Percentiles rank a stretch among this genome's conserved stretches.
Evolutionary conservation across 768 basidiomycete genomes (phyloP).

Genomic region (Rhodotorula babjevae): DNA sequence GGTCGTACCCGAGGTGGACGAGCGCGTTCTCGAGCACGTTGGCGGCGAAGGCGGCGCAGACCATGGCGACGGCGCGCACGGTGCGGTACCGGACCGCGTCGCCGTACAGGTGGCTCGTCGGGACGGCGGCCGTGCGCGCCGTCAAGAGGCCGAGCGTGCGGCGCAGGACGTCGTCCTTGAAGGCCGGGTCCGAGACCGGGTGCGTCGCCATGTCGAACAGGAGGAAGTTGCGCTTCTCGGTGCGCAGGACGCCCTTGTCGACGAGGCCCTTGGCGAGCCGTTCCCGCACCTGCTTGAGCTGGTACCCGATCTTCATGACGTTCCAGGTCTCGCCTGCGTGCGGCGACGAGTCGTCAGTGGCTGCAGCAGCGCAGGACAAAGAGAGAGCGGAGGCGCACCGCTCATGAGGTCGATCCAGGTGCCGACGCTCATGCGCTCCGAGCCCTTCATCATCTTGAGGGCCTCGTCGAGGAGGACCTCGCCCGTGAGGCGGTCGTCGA

Average conservation of each 20-base stretch:
- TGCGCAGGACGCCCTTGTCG: conserved; percentile 97
- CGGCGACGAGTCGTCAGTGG: neutral
- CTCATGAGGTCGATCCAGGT: conserved; percentile 93
- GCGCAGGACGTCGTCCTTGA: conserved; percentile 75
- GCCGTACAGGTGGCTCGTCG: conserved; percentile 55
- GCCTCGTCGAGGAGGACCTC: conserved; percentile 96
- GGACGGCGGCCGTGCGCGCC: conserved; percentile 69
- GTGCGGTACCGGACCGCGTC: conserved; percentile 69
- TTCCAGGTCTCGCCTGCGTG: conserved; percentile 94
- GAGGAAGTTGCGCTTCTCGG: conserved; percentile 97
- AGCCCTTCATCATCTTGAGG: conserved; percentile 83
- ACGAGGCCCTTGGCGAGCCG: conserved; percentile 94
- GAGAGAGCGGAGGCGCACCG: conserved; percentile 55
- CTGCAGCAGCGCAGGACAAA: neutral
- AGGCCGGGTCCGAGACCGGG: conserved; percentile 86
- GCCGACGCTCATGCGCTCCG: conserved; percentile 72
- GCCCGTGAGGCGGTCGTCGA: conserved; percentile 86
- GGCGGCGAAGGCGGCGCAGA: conserved; percentile 87
- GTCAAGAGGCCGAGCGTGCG: conserved; percentile 75
- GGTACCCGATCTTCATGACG: conserved; percentile 98
- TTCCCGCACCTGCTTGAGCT: conserved; percentile 96
- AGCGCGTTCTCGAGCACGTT: conserved; percentile 94
- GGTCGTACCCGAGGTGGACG: conserved; percentile 79
- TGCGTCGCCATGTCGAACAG: conserved; percentile 99
- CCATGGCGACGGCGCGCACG: conserved; percentile 74